These are phyloP conservation scores for Phytophthora cactorum DNA, from an alignment of 352 stramenopile genomes.

Conservation along the genomic window DNA sequence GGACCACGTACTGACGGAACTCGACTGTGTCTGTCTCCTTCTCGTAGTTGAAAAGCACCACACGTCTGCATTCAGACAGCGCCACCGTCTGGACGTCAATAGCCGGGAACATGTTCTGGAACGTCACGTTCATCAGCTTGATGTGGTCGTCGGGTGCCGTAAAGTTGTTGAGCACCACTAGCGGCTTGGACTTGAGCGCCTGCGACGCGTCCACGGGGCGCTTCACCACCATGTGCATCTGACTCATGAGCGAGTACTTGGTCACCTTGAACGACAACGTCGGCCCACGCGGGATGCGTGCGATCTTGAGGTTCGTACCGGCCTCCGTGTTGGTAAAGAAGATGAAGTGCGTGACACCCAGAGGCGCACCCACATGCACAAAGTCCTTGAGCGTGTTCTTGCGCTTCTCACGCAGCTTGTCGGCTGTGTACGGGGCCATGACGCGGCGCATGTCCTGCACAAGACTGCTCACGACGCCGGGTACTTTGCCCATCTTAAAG, in stretches of 20 bases:
- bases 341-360: constrained; percentile 98
- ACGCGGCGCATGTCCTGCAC: constrained; percentile 94
- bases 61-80: constrained; percentile 94
- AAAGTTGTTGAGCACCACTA: constrained; percentile 99
- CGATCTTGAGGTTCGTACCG: constrained; percentile 95
- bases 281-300: constrained; percentile 92
- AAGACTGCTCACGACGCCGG: constrained; percentile 80
- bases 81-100: constrained; percentile 98
- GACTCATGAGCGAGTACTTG: constrained; percentile 92
- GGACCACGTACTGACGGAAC: constrained; percentile 98
- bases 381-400: constrained; percentile 95
- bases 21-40: constrained; percentile 93
- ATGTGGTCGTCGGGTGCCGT: constrained; percentile 88
- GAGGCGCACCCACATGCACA: constrained; percentile 85
- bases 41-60: constrained; percentile 98
- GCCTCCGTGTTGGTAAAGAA: constrained; percentile 95
- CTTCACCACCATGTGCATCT: constrained; percentile 93
- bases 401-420: constrained; percentile 92
- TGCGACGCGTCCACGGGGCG: constrained; percentile 90
- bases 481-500: constrained; percentile 91
- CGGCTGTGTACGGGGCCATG: constrained; percentile 95
- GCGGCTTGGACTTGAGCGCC: constrained; percentile 90
- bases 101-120: constrained; percentile 99
- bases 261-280: constrained; percentile 95
- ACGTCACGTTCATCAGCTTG: constrained; percentile 97